Percentiles rank a stretch among this genome's conserved stretches.
Conservation (phyloP, 1,284 basidiomycete genomes). For the Rhodofomes roseus region DNA sequence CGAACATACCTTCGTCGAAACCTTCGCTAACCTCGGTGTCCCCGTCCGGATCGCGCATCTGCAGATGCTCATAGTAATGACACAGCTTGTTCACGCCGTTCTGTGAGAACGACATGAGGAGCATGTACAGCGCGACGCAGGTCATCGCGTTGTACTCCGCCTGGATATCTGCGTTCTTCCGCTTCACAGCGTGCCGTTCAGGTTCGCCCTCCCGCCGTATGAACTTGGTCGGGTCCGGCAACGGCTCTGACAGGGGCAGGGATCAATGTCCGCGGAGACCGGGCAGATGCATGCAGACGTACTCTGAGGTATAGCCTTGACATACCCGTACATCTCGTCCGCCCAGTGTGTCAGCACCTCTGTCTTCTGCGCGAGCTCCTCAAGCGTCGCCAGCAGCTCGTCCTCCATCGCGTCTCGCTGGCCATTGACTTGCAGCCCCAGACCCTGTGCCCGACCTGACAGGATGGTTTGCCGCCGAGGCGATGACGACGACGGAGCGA, state of each 20-base stretch:
- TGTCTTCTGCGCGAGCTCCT: constrained; percentile 94
- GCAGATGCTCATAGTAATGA: constrained; percentile 69
- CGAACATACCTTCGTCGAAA: constrained; percentile 67
- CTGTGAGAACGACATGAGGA: constrained; percentile 89
- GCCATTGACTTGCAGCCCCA: constrained; percentile 25
- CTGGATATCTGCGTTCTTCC: constrained; percentile 68
- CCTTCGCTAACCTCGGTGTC: constrained; percentile 69
- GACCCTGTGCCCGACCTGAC: constrained; percentile 20
- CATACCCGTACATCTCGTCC: constrained; percentile 86
- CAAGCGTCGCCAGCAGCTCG: constrained; percentile 69
- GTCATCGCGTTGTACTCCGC: constrained; percentile 80
- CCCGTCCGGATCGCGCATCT: constrained; percentile 72
- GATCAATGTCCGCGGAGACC: background rate
- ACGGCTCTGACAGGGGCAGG: constrained; percentile 55
- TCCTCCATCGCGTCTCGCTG: constrained; percentile 79
- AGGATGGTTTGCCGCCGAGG: constrained; percentile 43
- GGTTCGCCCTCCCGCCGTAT: constrained; percentile 66
- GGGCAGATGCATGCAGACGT: constrained; percentile 24
- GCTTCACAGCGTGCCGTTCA: constrained; percentile 58
- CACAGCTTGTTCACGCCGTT: constrained; percentile 81
- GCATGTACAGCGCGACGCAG: constrained; percentile 88
- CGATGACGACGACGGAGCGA: constrained; percentile 35
- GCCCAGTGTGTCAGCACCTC: constrained; percentile 91
- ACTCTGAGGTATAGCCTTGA: constrained; percentile 77
- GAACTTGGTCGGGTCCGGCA: constrained; percentile 73